Evolutionary conservation across 805 yeast genomes (phyloP), one percentile per base, ranked within the genome.

Genomic region (Candida dajiaensis): DNA sequence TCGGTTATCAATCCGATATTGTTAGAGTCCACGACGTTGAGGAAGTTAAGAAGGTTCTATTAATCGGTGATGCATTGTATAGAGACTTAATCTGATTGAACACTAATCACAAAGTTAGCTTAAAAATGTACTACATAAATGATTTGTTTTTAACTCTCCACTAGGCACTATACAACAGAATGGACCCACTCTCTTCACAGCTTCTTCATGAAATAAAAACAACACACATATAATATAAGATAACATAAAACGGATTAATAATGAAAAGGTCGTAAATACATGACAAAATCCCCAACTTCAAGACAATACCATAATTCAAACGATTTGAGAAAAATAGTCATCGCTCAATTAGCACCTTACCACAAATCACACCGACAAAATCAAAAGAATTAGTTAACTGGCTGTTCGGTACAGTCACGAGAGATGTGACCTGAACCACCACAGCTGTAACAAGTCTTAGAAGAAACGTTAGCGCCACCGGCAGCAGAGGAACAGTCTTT

Each of bases 11-110:
- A 1, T 73, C 87, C 0, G 92, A 89, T 61, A 80, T 94, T 19
- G 86, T 92, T 1, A 70, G 99, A 40, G 96, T 90, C 4, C 99
- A 92, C 63, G 95, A 92, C 62, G 86, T 83, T 33, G 70, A 66
- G 50, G 83, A 77, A 48, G 79, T 76, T 53, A 59, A 65, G 35
- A 80, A 81, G 52, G 77, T 75, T 12, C 64, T 80, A 19, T 64
- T 69, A 22, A 70, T 85, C 52, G 88, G 89, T 4, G 96, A 90
- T 66, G 89, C 90, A 0, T 71, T 87, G 31, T 84, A 84, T 58
- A 72, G 75, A 51, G 58, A 56, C 22, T 43, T 57, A 12, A 33
- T 55, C 12, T 51, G 41, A 33, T 16, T 10, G 19, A 12, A 19
- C 6, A 18, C 13, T 25, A 25, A 3, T 25, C 12, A 11, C 28